These are phyloP conservation scores for Aspergillus pseudoviridinutans DNA, from an alignment of 2,329 filamentous ascomycete genomes.

Conservation along the genomic window DNA sequence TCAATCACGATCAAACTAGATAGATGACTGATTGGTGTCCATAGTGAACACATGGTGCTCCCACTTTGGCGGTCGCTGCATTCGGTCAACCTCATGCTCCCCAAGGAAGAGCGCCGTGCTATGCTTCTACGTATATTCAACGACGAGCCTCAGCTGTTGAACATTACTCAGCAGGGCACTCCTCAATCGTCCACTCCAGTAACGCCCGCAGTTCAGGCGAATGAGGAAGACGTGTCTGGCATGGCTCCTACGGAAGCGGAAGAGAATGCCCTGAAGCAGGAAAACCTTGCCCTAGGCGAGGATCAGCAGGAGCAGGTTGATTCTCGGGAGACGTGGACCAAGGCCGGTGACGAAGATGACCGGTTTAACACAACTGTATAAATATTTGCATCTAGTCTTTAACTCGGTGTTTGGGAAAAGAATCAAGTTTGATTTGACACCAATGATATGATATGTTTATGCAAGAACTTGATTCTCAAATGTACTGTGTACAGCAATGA, in stretches of 20 bases:
- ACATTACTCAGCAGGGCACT: conserved; percentile 38
- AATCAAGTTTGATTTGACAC: not conserved
- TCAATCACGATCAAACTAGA: conserved; percentile 9
- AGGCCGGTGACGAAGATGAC: conserved; percentile 44
- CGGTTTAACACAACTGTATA: conserved; percentile 47
- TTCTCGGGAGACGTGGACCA: conserved; percentile 41
- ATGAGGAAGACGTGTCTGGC: conserved; percentile 10
- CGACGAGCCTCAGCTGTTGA: conserved; percentile 78
- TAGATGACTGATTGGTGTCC: not conserved
- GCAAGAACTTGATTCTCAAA: no score
- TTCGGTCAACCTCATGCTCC: conserved; percentile 93
- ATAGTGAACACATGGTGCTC: conserved; percentile 74
- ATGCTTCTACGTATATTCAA: conserved; percentile 91
- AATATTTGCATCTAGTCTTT: conserved; percentile 3
- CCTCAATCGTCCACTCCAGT: conserved; percentile 14
- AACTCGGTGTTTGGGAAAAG: not conserved
- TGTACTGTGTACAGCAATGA: no score
- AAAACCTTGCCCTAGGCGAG: conserved; percentile 38
- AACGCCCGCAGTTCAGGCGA: conserved; percentile 7
- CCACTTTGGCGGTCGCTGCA: conserved; percentile 92
- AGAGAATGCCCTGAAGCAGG: conserved; percentile 34
- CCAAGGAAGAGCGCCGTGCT: conserved; percentile 90
- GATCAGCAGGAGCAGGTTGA: conserved; percentile 41
- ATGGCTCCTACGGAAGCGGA: conserved; percentile 25
- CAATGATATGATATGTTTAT: not conserved